Conservation (phyloP, 345 rosid genomes). For the Psidium friedrichsthalianum region DNA sequence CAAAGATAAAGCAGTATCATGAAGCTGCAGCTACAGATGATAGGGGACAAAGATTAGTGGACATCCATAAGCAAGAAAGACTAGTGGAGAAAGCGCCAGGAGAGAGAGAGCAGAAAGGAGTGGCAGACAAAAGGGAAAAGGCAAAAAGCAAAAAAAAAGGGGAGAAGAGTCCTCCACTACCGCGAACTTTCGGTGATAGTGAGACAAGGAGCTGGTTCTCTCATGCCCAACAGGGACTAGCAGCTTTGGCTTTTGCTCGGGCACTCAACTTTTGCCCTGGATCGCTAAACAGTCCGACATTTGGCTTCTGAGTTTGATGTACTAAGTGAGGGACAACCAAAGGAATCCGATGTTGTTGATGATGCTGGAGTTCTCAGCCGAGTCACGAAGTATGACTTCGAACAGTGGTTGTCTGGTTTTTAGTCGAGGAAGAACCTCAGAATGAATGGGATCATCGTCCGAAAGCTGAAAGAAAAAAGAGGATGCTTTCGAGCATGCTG, state of each 20-base stretch:
- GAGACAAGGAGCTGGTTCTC: slow-evolving; percentile 32
- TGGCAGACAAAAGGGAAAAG: too few species aligned
- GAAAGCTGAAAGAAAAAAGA: slow-evolving; percentile 97
- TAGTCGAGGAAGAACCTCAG: slow-evolving; percentile 72
- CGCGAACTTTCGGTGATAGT: too few species aligned
- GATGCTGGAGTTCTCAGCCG: slow-evolving; percentile 95
- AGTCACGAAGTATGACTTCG: slow-evolving; percentile 74
- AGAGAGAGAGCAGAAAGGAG: too few species aligned
- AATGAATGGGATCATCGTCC: slow-evolving; percentile 71
- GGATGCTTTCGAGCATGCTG: slow-evolving; percentile 98
- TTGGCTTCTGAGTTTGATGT: slow-evolving; percentile 90
- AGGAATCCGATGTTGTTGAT: slow-evolving; percentile 68
- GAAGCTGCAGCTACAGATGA: too few species aligned
- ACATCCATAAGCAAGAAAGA: too few species aligned
- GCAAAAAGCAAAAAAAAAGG: too few species aligned
- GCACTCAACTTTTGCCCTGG: slow-evolving; percentile 75
- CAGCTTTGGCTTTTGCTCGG: slow-evolving; percentile 67
- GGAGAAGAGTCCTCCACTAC: too few species aligned
- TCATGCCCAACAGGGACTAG: slow-evolving; percentile 68
- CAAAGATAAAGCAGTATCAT: too few species aligned
- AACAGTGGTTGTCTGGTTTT: slow-evolving; percentile 75
- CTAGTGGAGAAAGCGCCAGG: too few species aligned
- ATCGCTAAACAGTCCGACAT: slow-evolving; percentile 34
- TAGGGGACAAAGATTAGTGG: too few species aligned
- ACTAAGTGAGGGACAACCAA: slow-evolving; percentile 74